These are phyloP conservation scores for Neonothopanus nambi DNA, from an alignment of 1,284 basidiomycete genomes.

Conservation along the genomic window DNA sequence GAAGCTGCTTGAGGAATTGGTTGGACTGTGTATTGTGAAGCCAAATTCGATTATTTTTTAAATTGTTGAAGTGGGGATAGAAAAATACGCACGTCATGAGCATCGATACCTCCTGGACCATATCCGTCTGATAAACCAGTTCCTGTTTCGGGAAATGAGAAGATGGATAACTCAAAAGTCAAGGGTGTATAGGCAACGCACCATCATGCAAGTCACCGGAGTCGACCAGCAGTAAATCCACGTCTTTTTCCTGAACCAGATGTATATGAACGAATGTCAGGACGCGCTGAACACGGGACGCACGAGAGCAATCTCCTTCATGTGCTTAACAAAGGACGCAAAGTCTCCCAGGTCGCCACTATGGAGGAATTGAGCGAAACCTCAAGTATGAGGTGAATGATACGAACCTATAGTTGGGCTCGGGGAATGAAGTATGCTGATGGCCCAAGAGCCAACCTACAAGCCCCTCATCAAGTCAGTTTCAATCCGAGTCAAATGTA, in stretches of 20 bases:
- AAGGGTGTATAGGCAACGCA: constrained; percentile 29
- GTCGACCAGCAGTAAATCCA: constrained; percentile 71
- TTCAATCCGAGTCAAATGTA: not conserved
- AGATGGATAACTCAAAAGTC: not conserved
- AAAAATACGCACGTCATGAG: constrained; percentile 60
- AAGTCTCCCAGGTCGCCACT: constrained; percentile 81
- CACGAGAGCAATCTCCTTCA: constrained; percentile 71
- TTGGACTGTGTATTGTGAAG: constrained; percentile 52
- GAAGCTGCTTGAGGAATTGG: constrained; percentile 71
- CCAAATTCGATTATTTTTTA: not conserved
- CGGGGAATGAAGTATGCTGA: constrained; percentile 66
- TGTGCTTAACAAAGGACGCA: constrained; percentile 77
- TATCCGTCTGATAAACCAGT: constrained; percentile 77
- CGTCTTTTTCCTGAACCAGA: constrained; percentile 65
- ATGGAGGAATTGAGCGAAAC: not conserved
- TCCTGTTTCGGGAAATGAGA: constrained; percentile 23
- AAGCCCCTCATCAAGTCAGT: not conserved
- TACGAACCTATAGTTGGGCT: constrained; percentile 69
- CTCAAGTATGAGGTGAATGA: not conserved
- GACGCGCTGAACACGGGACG: too few species aligned
- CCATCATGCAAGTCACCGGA: constrained; percentile 82
- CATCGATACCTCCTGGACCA: constrained; percentile 70
- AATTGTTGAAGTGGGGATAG: not conserved
- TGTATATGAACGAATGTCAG: too few species aligned
- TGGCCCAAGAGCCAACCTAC: constrained; percentile 72